phyloP scores from a whole-genome alignment of 352 stramenopile genomes.

The Pythium graminicola region DNA sequence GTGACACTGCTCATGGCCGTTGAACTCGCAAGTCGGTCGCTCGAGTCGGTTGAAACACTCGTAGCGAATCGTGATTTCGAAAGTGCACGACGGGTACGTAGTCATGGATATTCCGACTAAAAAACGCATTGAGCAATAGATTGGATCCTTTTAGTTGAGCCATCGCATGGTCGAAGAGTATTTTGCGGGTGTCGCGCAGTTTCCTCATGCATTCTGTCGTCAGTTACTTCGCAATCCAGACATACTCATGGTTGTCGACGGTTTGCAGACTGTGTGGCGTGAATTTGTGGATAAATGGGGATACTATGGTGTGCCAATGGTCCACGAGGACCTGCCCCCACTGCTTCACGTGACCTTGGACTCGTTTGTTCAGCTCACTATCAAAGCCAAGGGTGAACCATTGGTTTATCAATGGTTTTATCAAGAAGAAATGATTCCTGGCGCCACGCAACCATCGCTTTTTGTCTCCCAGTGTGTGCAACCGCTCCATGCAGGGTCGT shows the following conservation, averaged over 20 bases:
- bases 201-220: slow-evolving; percentile 40
- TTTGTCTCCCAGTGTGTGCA: slow-evolving; percentile 50
- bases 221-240: slow-evolving; percentile 15
- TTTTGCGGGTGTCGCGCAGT: slow-evolving; percentile 58
- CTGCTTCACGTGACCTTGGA: slow-evolving; percentile 34
- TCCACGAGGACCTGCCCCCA: slow-evolving; percentile 39
- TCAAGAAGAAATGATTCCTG: slow-evolving; percentile 26
- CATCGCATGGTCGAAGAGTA: slow-evolving; percentile 36
- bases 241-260: slow-evolving; percentile 10
- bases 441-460: slow-evolving; percentile 39
- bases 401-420: slow-evolving; percentile 62
- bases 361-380: slow-evolving; percentile 38
- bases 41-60: slow-evolving; percentile 24
- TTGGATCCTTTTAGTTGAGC: slow-evolving; percentile 30
- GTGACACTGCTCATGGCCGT: slow-evolving; percentile 55
- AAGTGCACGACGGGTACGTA: slow-evolving; percentile 43
- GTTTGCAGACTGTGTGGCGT: slow-evolving; percentile 35
- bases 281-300: slow-evolving; percentile 59
- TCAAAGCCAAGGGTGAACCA: slow-evolving; percentile 59
- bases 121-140: background rate
- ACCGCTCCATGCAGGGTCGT: slow-evolving; percentile 46
- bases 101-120: background rate
- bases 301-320: slow-evolving; percentile 46
- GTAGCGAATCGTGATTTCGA: slow-evolving; percentile 36
- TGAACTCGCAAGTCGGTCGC: slow-evolving; percentile 26